These are phyloP conservation scores for Eucalyptus erythrocorys DNA, from an alignment of 345 rosid genomes.

Conservation along the genomic window DNA sequence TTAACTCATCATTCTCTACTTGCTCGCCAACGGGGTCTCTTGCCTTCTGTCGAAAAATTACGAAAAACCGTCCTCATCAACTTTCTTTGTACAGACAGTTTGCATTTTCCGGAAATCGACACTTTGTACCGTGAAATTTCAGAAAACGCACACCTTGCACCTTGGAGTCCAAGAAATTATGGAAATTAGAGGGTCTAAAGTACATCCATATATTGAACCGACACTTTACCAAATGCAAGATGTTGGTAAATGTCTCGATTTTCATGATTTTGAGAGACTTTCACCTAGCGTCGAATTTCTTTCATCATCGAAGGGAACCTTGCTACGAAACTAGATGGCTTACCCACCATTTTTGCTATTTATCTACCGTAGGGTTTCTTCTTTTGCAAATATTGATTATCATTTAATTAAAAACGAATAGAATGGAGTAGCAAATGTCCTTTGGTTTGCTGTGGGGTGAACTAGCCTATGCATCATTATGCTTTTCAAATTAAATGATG, in stretches of 20 bases:
- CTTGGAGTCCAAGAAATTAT: neutral
- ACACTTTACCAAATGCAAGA: neutral
- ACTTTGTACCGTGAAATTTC: neutral
- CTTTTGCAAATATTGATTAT: neutral
- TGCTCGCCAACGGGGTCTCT: neutral
- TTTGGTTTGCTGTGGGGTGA: neutral
- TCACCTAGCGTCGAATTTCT: neutral
- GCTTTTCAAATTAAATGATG: neutral
- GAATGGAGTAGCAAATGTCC: neutral
- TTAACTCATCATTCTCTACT: neutral
- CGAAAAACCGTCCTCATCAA: neutral
- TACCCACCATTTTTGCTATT: neutral
- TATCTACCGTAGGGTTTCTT: neutral
- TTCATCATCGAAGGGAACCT: neutral
- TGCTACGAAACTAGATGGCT: neutral
- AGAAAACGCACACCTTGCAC: neutral
- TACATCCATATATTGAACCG: neutral
- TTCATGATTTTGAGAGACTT: neutral
- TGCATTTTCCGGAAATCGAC: neutral
- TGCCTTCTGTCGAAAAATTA: neutral
- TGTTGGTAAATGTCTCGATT: neutral
- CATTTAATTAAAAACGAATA: neutral
- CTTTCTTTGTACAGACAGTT: neutral
- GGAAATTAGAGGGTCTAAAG: neutral
- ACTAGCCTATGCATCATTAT: neutral